Base-by-base conservation (phyloP, 1,139 yeast genomes). In the Tardiomyces blankii region DNA sequence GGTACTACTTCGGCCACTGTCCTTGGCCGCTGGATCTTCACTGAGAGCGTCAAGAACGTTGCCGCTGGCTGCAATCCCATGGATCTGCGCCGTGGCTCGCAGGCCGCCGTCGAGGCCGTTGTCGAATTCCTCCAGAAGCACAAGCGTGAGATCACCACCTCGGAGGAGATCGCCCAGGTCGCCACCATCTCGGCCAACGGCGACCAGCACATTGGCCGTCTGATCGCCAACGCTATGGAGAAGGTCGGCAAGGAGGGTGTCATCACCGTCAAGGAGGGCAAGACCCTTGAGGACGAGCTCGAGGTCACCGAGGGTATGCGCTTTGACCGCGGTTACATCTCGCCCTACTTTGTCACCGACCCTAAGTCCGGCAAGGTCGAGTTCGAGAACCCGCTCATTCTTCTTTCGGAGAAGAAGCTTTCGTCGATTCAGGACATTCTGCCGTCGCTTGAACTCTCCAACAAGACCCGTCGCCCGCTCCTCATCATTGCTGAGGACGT, bases 31-130 rank as follows among this genome's bases (percentile, higher is more conserved):
- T 87, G 96, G 50, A 91, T 91, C 60, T 91, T 91, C 75, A 84
- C 96, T 54, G 98, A 91, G 71, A 82, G 95, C 25, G 97, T 91
- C 54, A 91, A 91, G 76, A 91, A 91, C 62, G 98, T 91, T 48
- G 98, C 98, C 52, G 97, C 98, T 51, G 98, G 98, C 51, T 91
- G 98, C 74, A 91, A 91, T 75, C 98, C 98, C 64, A 93, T 91
- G 97, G 98, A 91, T 65, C 78, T 91, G 66, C 86, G 98, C 78
- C 83, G 96, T 69, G 98, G 98, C 59, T 82, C 96, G 48, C 98
- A 91, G 73, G 93, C 96, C 55, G 98, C 98, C 43, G 98, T 91
- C 48, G 95, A 88, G 69, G 95, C 95, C 41, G 95, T 91, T 48
- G 95, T 91, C 55, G 80, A 82, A 56, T 91, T 77, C 70, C 79